These are phyloP conservation scores for Nothophoma quercina DNA, from an alignment of 2,329 filamentous ascomycete genomes.

Conservation along the genomic window DNA sequence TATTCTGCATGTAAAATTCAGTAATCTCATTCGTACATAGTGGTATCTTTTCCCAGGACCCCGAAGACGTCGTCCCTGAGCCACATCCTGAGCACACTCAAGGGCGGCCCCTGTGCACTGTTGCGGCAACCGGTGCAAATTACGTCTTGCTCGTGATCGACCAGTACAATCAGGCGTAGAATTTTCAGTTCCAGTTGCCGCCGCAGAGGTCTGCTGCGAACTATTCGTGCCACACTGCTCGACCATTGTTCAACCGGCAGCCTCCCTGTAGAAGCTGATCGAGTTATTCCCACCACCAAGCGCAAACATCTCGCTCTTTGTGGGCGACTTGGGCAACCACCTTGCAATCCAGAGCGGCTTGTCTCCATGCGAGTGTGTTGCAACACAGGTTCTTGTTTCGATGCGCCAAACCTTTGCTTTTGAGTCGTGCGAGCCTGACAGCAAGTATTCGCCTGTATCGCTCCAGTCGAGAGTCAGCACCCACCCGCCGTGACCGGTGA, in stretches of 20 bases:
- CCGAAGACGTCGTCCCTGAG: too few species aligned
- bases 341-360: conserved; percentile 50
- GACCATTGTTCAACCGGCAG: conserved; percentile 41
- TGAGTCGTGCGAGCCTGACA: conserved; percentile 89
- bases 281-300: conserved; percentile 47
- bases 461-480: conserved; percentile 93
- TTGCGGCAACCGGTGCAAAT: too few species aligned
- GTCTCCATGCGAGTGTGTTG: conserved; percentile 88
- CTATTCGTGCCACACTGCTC: too few species aligned
- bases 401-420: conserved; percentile 97
- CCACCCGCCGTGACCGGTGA: conserved; percentile 84
- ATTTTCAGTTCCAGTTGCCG: too few species aligned
- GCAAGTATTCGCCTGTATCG: conserved; percentile 86
- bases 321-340: conserved; percentile 48
- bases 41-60: too few species aligned
- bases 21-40: too few species aligned
- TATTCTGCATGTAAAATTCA: too few species aligned
- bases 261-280: conserved; percentile 51
- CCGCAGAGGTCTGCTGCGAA: too few species aligned
- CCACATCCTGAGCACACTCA: too few species aligned
- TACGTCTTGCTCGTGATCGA: too few species aligned
- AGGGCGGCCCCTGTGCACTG: too few species aligned
- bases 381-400: conserved; percentile 82
- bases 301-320: conserved; percentile 52
- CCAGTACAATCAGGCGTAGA: too few species aligned